A percentile compares a stretch with the other conserved stretches of the same genome.
Evolutionary conservation across 2,329 filamentous ascomycete species (phyloP).

Genomic region (Tolypocladium endophyticum): DNA sequence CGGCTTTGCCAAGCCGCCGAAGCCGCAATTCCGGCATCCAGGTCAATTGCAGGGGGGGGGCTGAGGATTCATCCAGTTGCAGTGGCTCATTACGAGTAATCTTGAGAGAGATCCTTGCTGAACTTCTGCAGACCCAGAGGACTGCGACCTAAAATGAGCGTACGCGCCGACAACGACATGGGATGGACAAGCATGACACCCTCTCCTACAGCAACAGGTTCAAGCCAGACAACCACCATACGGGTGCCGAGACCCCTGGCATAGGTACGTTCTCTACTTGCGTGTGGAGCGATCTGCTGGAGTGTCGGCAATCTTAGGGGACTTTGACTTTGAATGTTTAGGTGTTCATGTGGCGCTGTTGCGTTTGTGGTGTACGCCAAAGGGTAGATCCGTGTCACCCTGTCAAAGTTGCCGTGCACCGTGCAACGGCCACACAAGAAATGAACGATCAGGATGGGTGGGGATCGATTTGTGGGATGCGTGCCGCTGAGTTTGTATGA

Average conservation of each 20-base stretch:
- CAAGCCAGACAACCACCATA: background rate
- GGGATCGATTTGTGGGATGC: background rate
- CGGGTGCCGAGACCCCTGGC: background rate
- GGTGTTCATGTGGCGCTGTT: background rate
- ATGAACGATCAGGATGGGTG: background rate
- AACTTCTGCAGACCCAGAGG: background rate
- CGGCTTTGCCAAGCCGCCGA: background rate
- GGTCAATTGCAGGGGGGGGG: background rate
- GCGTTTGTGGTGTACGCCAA: background rate
- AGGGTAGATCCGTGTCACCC: conserved; percentile 1
- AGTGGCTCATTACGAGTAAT: background rate
- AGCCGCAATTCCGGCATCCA: background rate
- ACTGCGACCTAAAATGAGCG: background rate
- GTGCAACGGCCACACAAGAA: background rate
- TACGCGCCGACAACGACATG: background rate
- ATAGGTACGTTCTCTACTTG: background rate
- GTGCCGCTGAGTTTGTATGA: background rate
- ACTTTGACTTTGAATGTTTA: background rate
- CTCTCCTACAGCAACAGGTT: background rate
- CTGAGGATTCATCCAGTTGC: background rate
- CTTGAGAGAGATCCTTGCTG: background rate
- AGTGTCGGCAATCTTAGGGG: background rate
- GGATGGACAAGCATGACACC: background rate
- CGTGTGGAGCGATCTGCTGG: background rate
- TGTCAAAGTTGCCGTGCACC: background rate